Base-by-base conservation (phyloP, 345 rosid genomes). In the Populus simonii region DNA sequence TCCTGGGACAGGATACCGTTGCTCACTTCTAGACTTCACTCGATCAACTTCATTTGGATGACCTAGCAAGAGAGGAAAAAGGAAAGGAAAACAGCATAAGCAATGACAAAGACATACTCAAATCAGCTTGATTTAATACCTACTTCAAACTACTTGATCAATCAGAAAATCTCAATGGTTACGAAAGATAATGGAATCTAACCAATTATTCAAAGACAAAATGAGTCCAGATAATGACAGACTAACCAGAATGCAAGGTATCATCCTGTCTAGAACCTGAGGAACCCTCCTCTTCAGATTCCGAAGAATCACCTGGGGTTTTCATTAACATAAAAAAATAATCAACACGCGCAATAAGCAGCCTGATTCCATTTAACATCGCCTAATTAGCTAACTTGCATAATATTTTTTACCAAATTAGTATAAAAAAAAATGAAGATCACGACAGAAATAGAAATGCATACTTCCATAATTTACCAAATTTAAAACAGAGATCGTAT, bases 381-480 rank as follows among this genome's bases (percentile, higher is more conserved):
- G 13, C 47, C 39, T 27, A 4, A 66, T 33, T 51, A 11, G 33
- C 17, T 23, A 7, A 27, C 15, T 27, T 23, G 6, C 11, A 63
- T 66, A 36, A 51, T 10, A 29, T 31, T 15, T 66, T 57, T 68
- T 33, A 36, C 68, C 39, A 74, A 70, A 45, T 20, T 29, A 49
- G 27, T 12, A 27, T 62, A 55, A 53, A 9, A 38, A 27, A 74
- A 23, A 17, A 27, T 11, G 6, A 47, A 45, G 35, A 35, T 31
- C 6, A 33, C 35, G n/a, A 11, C 8, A 36, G 70, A 16, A 39
- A 41, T 6, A 36, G 70, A 22, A 39, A 41, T 6, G 39, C 93
- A 78, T 77, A 89, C 96, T 90, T 75, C 66, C 92, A 82, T 90
- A 90, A 41, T 80, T 80, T 11, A 86, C 92, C 78, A 91, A 86